Evolutionary conservation across 1,284 basidiomycete genomes (phyloP), one percentile per base, ranked within the genome.

Genomic region (Peniophora sp.): DNA sequence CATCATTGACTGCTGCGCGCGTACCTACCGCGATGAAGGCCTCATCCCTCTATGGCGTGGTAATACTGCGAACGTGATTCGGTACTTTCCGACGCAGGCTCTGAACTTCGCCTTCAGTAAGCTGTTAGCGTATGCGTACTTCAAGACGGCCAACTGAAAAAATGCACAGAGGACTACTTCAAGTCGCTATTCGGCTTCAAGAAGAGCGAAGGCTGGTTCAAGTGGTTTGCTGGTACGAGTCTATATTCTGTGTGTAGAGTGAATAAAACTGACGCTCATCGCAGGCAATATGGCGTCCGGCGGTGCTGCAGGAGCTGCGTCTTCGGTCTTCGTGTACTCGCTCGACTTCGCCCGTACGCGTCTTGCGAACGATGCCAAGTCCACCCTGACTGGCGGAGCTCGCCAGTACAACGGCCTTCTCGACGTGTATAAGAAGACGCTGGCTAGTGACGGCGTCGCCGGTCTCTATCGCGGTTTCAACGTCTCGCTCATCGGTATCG

Each of bases 261-360:
- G n/a, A n/a, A n/a, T n/a, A n/a, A n/a, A n/a, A n/a, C n/a, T n/a
- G n/a, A n/a, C n/a, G n/a, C n/a, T n/a, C n/a, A n/a, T n/a, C n/a
- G n/a, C 27, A 32, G 27, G 27, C 5, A 96, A 96, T 69, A 84
- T 97, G 59, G 93, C 93, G 48, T 96, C 93, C 61, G 95, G 94
- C 91, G 92, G 86, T 83, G 93, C 89, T 61, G 93, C 93, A 68
- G 93, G 93, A 85, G 93, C 93, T 56, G 89, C 93, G 6, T 97
- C 95, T 34, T 75, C 95, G 50, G 85, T 97, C 67, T 97, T 97
- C 71, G 94, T 97, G 69, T 97, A 97, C 83, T 96, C 94, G 36
- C 85, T 97, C 57, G 94, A 97, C 65, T 96, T 92, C 65, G 94
- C 94, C 58, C 92, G 94, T 86, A 97, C 94, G 52, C 93, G 94